phyloP scores from a whole-genome alignment of 2,329 filamentous ascomycete genomes.

The Incumbomyces lentus region DNA sequence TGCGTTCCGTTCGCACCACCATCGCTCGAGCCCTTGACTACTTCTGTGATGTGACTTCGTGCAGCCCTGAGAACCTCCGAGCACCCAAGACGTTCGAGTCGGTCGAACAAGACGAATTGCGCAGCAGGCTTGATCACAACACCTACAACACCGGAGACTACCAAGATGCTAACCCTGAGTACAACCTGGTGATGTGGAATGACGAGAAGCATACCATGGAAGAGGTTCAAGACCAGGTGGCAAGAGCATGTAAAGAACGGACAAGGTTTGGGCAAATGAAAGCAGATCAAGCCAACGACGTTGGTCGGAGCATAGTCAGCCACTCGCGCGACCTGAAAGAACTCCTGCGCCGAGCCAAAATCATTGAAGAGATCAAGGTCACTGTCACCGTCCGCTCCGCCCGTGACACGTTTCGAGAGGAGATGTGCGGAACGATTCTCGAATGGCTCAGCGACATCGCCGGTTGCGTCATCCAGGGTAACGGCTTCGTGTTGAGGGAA shows the following conservation, averaged over 20 bases:
- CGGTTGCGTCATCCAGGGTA: constrained; percentile 72
- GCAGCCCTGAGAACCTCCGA: constrained; percentile 88
- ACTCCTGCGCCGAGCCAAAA: constrained; percentile 66
- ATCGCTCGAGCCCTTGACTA: constrained; percentile 82
- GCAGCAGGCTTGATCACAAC: constrained; percentile 63
- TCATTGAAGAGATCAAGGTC: constrained; percentile 90
- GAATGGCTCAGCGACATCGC: constrained; percentile 93
- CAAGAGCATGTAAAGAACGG: constrained; percentile 70
- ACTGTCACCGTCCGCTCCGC: constrained; percentile 91
- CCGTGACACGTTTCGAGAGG: constrained; percentile 88
- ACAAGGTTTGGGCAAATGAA: constrained; percentile 58
- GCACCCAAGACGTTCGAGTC: constrained; percentile 72
- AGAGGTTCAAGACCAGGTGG: constrained; percentile 83
- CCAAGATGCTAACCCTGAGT: constrained; percentile 58
- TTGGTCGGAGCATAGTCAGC: constrained; percentile 76
- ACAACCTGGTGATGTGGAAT: constrained; percentile 85
- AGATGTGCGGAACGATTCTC: constrained; percentile 97
- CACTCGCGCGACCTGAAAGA: constrained; percentile 62
- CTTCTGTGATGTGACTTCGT: constrained; percentile 94
- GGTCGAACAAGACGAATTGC: constrained; percentile 69
- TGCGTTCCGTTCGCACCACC: constrained; percentile 71
- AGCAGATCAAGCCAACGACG: constrained; percentile 78
- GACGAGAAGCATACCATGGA: constrained; percentile 95
- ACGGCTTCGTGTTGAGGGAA: constrained; percentile 66
- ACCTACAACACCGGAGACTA: constrained; percentile 60